Conservation (phyloP, 345 rosid species). For the Hypericum androsaemum region DNA sequence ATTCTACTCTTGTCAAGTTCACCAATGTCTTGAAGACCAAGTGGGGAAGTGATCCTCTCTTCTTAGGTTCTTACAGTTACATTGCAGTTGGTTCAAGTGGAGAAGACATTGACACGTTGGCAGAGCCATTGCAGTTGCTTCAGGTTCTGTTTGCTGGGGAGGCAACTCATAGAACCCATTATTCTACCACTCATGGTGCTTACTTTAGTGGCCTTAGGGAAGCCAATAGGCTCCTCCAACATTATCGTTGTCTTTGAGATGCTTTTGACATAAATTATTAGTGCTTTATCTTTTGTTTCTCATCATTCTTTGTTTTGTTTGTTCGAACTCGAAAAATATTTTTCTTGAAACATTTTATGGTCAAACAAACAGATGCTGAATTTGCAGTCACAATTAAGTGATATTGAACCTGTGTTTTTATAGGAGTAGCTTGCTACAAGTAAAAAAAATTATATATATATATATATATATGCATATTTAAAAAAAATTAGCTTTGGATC, state of each 20-base stretch:
- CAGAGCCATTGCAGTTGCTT: slow-evolving; percentile 49
- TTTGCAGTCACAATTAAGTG: too few relatives aligned
- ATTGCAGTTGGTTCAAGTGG: slow-evolving; percentile 89
- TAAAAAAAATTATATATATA: too few relatives aligned
- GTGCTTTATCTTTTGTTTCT: too few relatives aligned
- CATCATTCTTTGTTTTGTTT: too few relatives aligned
- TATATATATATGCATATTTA: too few relatives aligned
- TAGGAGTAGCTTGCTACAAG: too few relatives aligned
- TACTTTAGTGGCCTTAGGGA: not conserved
- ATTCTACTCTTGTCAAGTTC: slow-evolving; percentile 24
- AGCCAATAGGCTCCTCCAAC: not conserved
- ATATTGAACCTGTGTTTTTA: too few relatives aligned
- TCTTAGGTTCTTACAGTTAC: slow-evolving; percentile 82
- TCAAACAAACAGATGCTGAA: too few relatives aligned
- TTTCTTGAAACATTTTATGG: too few relatives aligned
- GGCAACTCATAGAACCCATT: not conserved
- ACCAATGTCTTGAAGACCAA: slow-evolving; percentile 56
- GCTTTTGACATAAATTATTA: too few relatives aligned
- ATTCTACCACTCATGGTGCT: not conserved
- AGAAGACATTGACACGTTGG: slow-evolving; percentile 69
- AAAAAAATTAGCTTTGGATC: too few relatives aligned
- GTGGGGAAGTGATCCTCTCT: slow-evolving; percentile 88
- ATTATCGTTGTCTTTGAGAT: not conserved
- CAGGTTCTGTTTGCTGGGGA: not conserved
- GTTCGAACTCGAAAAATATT: too few relatives aligned